These are phyloP conservation scores for Taphrina confusa DNA, from an alignment of 1,139 yeast genomes.

Conservation along the genomic window DNA sequence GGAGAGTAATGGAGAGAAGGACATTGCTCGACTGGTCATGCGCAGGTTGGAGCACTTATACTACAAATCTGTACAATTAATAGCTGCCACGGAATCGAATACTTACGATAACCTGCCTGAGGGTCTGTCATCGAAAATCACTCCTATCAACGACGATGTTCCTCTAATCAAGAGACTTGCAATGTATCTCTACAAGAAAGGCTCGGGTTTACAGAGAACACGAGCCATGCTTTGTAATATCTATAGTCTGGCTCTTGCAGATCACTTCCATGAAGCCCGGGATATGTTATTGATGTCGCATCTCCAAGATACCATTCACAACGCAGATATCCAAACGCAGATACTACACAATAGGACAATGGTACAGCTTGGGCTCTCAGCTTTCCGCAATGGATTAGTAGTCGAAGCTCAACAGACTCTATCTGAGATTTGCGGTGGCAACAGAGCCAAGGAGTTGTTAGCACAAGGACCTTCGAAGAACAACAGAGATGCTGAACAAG, in stretches of 20 bases:
- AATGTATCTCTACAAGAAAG: conserved; percentile 64
- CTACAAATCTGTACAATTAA: conserved; percentile 82
- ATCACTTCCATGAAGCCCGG: conserved; percentile 78
- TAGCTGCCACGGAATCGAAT: conserved; percentile 64
- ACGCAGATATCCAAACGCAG: conserved; percentile 82
- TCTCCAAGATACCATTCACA: conserved; percentile 76
- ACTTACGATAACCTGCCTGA: conserved; percentile 63
- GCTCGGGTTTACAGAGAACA: conserved; percentile 69
- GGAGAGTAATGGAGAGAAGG: conserved; percentile 54
- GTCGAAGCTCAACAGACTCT: conserved; percentile 84
- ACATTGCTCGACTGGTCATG: conserved; percentile 65
- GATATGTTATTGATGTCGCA: conserved; percentile 85
- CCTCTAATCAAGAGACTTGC: conserved; percentile 67
- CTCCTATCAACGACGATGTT: conserved; percentile 46
- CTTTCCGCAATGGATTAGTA: conserved; percentile 86
- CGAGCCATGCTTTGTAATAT: conserved; percentile 83
- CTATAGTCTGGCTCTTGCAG: conserved; percentile 87
- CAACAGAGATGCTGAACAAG: conserved; percentile 56
- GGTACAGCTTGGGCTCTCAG: conserved; percentile 93
- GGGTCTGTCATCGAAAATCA: conserved; percentile 45
- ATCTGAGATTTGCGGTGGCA: conserved; percentile 84
- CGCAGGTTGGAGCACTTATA: conserved; percentile 91
- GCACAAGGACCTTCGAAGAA: conserved; percentile 88
- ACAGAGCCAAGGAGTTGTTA: conserved; percentile 83
- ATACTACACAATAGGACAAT: conserved; percentile 91